Evolutionary conservation across 352 stramenopile species (phyloP), one percentile per base, ranked within the genome.

Genomic region (Phytopythium chamaehyphon): DNA sequence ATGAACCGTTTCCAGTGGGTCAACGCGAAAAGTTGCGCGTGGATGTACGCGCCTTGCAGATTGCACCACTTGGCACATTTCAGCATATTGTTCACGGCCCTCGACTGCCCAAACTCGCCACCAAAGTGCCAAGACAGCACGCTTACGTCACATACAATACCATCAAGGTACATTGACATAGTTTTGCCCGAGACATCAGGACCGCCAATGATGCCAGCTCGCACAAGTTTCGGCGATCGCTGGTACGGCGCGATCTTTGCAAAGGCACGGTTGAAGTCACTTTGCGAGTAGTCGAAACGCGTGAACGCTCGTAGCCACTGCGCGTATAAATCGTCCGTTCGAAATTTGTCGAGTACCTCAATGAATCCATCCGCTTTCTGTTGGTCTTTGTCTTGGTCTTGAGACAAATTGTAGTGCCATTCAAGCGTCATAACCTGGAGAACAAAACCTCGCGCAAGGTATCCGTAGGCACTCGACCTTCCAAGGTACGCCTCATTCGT

Each of bases 221-320:
- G 11, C 55, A 5, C 28, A 33, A 33, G 5, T 10, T 38, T 2
- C 59, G 47, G 50, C n/a, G 14, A 14, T 12, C 37, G 37, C 14
- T 21, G 37, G 37, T 62, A 74, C 0, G 37, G 45, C 26, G 61
- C 54, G 12, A 74, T 55, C 15, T 47, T 55, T 22, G 38, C 36
- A 11, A 57, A 58, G 2, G 62, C 43, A n/a, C 69, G 40, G 6
- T 52, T 53, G 33, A 57, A 77, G 9, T 55, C 53, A 39, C 23
- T 21, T 24, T 47, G 57, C 8, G 64, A 71, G 57, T 86, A 87
- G 37, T 87, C 73, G 14, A 90, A 56, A 6, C 71, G 61, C 23
- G 78, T 86, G 40, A 87, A 87, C 0, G 78, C 79, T 9, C 75
- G 71, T 24, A 87, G 46, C 78, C 78, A 90, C 47, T 90, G 73